These are phyloP conservation scores for Venturia carpophila DNA, from an alignment of 2,329 filamentous ascomycete genomes.

Conservation along the genomic window DNA sequence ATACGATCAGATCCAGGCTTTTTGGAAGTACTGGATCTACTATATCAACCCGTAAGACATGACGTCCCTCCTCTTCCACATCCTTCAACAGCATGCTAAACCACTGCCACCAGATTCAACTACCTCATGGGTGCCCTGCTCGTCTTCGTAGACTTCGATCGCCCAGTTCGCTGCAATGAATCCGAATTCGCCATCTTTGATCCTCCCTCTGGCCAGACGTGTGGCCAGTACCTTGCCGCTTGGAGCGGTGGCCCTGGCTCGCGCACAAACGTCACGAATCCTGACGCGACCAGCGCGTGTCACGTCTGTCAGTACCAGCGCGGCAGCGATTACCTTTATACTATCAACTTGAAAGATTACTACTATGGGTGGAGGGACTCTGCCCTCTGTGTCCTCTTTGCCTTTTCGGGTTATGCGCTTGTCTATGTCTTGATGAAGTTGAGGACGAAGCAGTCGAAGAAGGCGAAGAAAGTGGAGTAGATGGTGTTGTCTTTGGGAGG, in stretches of 20 bases:
- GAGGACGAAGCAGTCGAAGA: constrained; percentile 17
- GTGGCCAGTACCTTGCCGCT: constrained; percentile 50
- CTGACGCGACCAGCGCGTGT: constrained; percentile 51
- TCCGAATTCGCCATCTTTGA: constrained; percentile 54
- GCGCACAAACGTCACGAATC: constrained; percentile 56
- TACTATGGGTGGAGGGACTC: constrained; percentile 64
- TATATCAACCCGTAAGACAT: constrained; percentile 39
- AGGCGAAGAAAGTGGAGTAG: constrained; percentile 16
- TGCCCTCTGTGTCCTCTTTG: constrained; percentile 65
- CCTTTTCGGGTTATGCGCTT: constrained; percentile 60
- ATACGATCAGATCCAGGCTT: constrained; percentile 47
- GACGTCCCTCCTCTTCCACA: too few species aligned
- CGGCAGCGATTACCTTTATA: constrained; percentile 58
- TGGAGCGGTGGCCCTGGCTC: constrained; percentile 2
- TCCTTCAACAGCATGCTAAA: background rate
- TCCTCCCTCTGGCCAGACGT: constrained; percentile 52
- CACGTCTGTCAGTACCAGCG: constrained; percentile 60
- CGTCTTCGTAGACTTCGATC: constrained; percentile 46
- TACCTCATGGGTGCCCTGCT: constrained; percentile 59
- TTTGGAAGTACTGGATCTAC: constrained; percentile 48
- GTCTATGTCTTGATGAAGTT: constrained; percentile 62
- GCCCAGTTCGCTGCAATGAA: constrained; percentile 48
- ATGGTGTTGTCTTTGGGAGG: background rate
- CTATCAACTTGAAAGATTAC: constrained; percentile 44
- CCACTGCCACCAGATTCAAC: constrained; percentile 38